phyloP scores from a whole-genome alignment of 2,329 filamentous ascomycete species.

The Penicillium polonicum region DNA sequence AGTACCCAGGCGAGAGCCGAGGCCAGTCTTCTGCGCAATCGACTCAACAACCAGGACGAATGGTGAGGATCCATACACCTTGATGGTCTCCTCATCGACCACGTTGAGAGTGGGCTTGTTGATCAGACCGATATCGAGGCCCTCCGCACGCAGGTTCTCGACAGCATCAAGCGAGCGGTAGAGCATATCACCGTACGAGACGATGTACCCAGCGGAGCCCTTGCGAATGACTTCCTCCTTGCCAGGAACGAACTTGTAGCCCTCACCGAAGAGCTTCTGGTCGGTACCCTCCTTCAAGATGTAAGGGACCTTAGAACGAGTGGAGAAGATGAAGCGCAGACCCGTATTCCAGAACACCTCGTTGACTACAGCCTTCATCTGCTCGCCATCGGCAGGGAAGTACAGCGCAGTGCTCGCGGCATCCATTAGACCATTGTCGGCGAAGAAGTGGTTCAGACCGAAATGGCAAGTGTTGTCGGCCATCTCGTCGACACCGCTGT shows the following conservation, averaged over 20 bases:
- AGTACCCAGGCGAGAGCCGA: conserved; percentile 39
- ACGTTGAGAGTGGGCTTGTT: conserved; percentile 44
- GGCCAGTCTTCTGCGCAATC: conserved; percentile 42
- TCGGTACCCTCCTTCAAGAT: conserved; percentile 40
- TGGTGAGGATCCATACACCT: conserved; percentile 36
- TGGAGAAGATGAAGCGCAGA: conserved; percentile 41
- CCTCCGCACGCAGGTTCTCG: conserved; percentile 37
- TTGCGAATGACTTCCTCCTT: conserved; percentile 42
- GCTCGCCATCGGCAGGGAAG: conserved; percentile 43
- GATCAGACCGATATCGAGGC: conserved; percentile 39
- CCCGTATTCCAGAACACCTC: conserved; percentile 42
- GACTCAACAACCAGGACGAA: conserved; percentile 43
- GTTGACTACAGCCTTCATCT: conserved; percentile 41
- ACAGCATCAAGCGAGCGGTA: conserved; percentile 43
- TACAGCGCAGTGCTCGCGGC: conserved; percentile 37
- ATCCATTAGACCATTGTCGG: conserved; percentile 43
- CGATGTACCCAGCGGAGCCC: conserved; percentile 39
- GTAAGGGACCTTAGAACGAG: conserved; percentile 40
- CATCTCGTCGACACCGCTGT: conserved; percentile 44
- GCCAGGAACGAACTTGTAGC: conserved; percentile 38
- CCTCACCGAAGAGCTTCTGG: conserved; percentile 36
- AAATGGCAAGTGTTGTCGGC: conserved; percentile 46
- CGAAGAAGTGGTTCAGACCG: conserved; percentile 44
- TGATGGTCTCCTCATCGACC: conserved; percentile 41
- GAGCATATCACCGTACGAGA: conserved; percentile 43